These are phyloP conservation scores for Andrographis paniculata DNA, from an alignment of 305 asterid species.

Conservation along the genomic window DNA sequence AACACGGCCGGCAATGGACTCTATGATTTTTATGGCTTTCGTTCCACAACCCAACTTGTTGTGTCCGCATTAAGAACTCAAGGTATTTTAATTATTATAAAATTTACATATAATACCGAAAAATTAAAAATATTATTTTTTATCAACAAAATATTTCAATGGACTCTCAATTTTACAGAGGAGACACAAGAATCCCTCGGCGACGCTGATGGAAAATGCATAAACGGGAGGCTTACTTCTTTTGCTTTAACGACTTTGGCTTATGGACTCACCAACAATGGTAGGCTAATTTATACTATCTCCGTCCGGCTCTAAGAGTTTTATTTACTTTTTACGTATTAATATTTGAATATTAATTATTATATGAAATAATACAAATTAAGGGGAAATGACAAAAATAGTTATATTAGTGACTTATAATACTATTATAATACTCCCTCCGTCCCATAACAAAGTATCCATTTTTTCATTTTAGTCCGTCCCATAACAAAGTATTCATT, in stretches of 20 bases:
- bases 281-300: slow-evolving; percentile 10
- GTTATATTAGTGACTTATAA: no score
- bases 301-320: no score
- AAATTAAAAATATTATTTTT: no score
- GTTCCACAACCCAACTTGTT: slow-evolving; percentile 32
- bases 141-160: neutral
- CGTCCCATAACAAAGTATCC: no score
- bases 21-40: slow-evolving; percentile 39
- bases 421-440: no score
- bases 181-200: slow-evolving; percentile 37
- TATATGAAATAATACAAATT: no score
- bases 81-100: slow-evolving; percentile 17
- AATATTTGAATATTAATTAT: no score
- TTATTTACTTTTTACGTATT: no score
- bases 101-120: no score
- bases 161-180: slow-evolving; percentile 20
- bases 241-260: slow-evolving; percentile 21
- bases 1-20: slow-evolving; percentile 34
- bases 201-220: slow-evolving; percentile 45
- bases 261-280: slow-evolving; percentile 41
- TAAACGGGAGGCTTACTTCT: slow-evolving; percentile 24
- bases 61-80: slow-evolving; percentile 28
- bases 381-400: no score
- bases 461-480: no score
- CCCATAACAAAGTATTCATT: no score